These are phyloP conservation scores for Peronospora destructor DNA, from an alignment of 352 stramenopile genomes.

Conservation along the genomic window DNA sequence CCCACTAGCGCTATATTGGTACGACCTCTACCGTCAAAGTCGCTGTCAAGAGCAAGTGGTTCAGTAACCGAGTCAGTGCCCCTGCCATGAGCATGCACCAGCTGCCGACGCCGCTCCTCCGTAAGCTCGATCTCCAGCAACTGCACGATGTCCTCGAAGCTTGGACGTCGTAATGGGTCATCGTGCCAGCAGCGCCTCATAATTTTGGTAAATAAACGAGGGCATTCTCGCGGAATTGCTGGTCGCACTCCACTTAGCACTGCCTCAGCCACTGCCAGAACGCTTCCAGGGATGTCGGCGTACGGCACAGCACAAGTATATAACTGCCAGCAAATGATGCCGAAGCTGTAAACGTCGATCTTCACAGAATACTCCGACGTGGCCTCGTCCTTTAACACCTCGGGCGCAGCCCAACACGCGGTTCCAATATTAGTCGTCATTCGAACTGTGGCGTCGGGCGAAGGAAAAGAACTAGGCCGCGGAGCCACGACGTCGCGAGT, in stretches of 20 bases:
- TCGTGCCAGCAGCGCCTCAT: constrained; percentile 78
- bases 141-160: constrained; percentile 75
- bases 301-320: constrained; percentile 68
- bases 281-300: constrained; percentile 68
- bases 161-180: constrained; percentile 55
- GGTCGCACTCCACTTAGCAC: constrained; percentile 59
- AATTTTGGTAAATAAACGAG: constrained; percentile 69
- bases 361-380: constrained; percentile 74
- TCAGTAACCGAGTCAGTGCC: constrained; percentile 18
- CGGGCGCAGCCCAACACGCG: constrained; percentile 69
- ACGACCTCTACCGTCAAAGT: constrained; percentile 19
- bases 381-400: constrained; percentile 64
- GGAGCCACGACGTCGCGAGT: constrained; percentile 50
- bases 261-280: constrained; percentile 64
- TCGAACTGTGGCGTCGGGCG: constrained; percentile 54
- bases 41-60: constrained; percentile 11
- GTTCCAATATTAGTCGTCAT: constrained; percentile 82
- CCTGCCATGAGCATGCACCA: constrained; percentile 14
- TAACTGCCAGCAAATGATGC: constrained; percentile 81
- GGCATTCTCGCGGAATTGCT: constrained; percentile 50
- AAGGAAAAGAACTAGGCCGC: constrained; percentile 53
- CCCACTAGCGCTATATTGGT: constrained; percentile 11
- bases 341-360: constrained; percentile 83
- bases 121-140: constrained; percentile 65
- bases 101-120: constrained; percentile 38